Conservation (phyloP, 1,139 yeast genomes). For the Pichia terricola region DNA sequence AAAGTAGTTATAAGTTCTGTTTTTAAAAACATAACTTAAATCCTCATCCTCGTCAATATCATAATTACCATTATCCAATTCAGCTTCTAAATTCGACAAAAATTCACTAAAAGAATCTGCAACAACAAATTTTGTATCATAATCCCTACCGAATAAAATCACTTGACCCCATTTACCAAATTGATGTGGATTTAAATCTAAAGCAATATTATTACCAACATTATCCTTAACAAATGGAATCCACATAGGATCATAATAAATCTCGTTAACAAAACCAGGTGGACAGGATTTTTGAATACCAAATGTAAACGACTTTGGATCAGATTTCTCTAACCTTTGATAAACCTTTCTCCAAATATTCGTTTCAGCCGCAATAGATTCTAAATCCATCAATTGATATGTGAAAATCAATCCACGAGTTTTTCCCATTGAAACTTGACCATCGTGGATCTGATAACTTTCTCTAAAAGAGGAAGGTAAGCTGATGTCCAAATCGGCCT, state of each 20-base stretch:
- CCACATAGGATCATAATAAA: slow-evolving; percentile 52
- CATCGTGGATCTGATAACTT: slow-evolving; percentile 68
- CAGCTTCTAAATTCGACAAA: slow-evolving; percentile 37
- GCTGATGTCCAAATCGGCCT: slow-evolving; percentile 55
- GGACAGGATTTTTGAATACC: slow-evolving; percentile 49
- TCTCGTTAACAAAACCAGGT: slow-evolving; percentile 44
- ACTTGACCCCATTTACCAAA: slow-evolving; percentile 54
- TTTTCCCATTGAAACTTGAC: slow-evolving; percentile 68
- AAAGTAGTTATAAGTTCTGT: slow-evolving; percentile 37
- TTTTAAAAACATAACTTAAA: slow-evolving; percentile 41
- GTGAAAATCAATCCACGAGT: slow-evolving; percentile 59
- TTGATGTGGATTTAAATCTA: slow-evolving; percentile 56
- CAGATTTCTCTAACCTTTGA: slow-evolving; percentile 12
- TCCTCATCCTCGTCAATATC: slow-evolving; percentile 43
- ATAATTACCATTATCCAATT: slow-evolving; percentile 45
- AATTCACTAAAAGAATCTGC: slow-evolving; percentile 51
- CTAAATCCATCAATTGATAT: slow-evolving; percentile 59
- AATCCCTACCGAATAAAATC: slow-evolving; percentile 55
- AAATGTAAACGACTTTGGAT: slow-evolving; percentile 16
- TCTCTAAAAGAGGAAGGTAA: slow-evolving; percentile 72
- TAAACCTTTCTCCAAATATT: slow-evolving; percentile 57
- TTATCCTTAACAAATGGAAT: slow-evolving; percentile 49
- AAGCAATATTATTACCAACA: slow-evolving; percentile 52
- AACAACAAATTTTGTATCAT: slow-evolving; percentile 50
- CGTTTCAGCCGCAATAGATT: slow-evolving; percentile 61